Conservation (phyloP, 345 rosid species). For the Capsella bursapastoris region DNA sequence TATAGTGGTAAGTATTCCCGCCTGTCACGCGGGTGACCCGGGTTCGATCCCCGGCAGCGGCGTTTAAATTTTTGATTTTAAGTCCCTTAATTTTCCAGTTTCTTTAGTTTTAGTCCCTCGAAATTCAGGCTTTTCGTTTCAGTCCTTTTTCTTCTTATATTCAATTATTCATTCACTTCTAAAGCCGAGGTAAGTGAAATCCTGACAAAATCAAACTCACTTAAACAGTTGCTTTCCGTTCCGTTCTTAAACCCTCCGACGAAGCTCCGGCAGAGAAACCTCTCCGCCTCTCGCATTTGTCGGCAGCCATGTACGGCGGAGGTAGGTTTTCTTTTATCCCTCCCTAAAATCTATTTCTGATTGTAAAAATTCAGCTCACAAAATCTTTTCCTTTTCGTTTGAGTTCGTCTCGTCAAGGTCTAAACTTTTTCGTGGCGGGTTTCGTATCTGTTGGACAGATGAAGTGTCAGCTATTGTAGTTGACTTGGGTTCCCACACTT, state of each 20-base stretch:
- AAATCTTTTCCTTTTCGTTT: background rate
- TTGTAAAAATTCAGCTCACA: no score
- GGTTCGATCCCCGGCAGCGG: constrained; percentile 97
- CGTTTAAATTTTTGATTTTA: background rate
- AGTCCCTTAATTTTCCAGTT: background rate
- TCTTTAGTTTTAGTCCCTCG: background rate
- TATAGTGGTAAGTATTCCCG: constrained; percentile 91
- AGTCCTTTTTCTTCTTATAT: background rate
- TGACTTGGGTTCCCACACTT: constrained; percentile 96
- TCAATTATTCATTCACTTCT: background rate
- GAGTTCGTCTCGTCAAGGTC: background rate
- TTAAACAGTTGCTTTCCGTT: background rate
- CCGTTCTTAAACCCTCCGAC: constrained; percentile 23
- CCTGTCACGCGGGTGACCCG: constrained; percentile 98
- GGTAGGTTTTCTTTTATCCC: constrained; percentile 55
- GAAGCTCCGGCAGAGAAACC: constrained; percentile 28
- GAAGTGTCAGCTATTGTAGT: constrained; percentile 97
- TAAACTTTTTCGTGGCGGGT: constrained; percentile 29
- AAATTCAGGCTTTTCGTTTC: background rate
- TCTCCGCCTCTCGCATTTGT: constrained; percentile 8
- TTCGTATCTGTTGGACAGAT: constrained; percentile 52
- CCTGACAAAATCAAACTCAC: constrained; percentile 10
- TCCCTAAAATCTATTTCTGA: background rate
- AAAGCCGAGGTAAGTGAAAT: constrained; percentile 10
- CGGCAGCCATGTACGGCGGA: constrained; percentile 86